Evolutionary conservation across 1,284 basidiomycete genomes (phyloP).

Genomic region (Microbotryum violaceum): DNA sequence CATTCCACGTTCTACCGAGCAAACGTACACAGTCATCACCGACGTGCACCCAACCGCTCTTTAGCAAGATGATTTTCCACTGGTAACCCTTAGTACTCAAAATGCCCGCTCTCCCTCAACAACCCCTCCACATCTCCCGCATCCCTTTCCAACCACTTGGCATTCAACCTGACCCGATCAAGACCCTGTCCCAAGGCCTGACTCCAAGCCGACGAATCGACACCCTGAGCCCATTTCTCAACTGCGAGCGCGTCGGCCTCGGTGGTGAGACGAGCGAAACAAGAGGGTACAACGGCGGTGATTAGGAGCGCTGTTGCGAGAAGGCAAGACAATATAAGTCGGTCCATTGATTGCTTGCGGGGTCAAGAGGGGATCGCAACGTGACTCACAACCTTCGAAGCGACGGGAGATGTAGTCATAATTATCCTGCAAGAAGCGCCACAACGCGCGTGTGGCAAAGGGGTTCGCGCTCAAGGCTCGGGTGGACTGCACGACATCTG

Average conservation of each 20-base stretch:
- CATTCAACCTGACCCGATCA: conserved; percentile 48
- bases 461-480: no score
- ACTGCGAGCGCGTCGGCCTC: conserved; percentile 61
- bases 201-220: background rate
- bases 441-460: no score
- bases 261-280: conserved; percentile 50
- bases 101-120: conserved; percentile 47
- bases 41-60: no score
- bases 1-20: no score
- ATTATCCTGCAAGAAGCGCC: no score
- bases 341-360: background rate
- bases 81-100: background rate
- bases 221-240: conserved; percentile 36
- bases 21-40: no score
- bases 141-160: conserved; percentile 50
- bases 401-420: no score
- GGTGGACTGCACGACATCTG: no score
- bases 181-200: conserved; percentile 42
- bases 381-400: no score
- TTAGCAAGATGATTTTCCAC: no score
- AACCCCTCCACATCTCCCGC: conserved; percentile 54
- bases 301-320: background rate
- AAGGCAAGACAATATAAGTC: conserved; percentile 10
- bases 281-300: no score
- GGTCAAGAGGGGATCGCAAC: no score